Conservation (phyloP, 2,329 filamentous ascomycete species). For the Aureobasidium uvarum region DNA sequence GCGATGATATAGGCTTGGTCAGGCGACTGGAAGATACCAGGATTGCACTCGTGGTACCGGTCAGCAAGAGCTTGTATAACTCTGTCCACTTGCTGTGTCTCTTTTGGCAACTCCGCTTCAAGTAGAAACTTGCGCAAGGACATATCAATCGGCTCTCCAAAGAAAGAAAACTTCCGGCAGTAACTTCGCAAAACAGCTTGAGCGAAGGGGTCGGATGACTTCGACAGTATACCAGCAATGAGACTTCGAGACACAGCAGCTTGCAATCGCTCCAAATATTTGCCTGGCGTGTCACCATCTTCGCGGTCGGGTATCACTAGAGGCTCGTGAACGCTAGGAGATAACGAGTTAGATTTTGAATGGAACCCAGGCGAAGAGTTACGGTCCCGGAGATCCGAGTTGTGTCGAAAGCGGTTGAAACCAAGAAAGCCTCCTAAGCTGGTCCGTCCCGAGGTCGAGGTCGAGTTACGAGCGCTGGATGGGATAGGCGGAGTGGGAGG, state of each 20-base stretch:
- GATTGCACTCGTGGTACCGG: constrained; percentile 96
- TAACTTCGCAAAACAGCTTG: constrained; percentile 85
- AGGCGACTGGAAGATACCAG: constrained; percentile 83
- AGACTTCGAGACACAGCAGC: constrained; percentile 74
- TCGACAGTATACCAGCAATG: constrained; percentile 82
- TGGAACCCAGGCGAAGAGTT: constrained; percentile 70
- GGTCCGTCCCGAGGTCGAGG: constrained; percentile 79
- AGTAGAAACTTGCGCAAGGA: constrained; percentile 91
- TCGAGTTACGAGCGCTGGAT: constrained; percentile 66
- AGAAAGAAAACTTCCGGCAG: constrained; percentile 93
- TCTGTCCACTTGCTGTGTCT: constrained; percentile 96
- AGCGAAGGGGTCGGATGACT: constrained; percentile 80
- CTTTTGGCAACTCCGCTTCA: constrained; percentile 93
- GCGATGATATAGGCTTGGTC: constrained; percentile 99
- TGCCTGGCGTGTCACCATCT: constrained; percentile 85
- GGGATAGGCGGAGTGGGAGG: constrained; percentile 62
- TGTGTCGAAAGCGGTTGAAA: constrained; percentile 73
- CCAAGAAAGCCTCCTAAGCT: constrained; percentile 89
- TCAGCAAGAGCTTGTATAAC: constrained; percentile 94
- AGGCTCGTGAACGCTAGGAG: constrained; percentile 66
- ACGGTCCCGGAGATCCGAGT: constrained; percentile 68
- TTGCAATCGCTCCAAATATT: constrained; percentile 81
- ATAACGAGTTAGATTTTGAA: constrained; percentile 82
- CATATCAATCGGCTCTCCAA: constrained; percentile 98
- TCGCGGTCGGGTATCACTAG: constrained; percentile 70